Base-by-base conservation (phyloP, 108 stramenopile genomes). In the Ochromonas danica region DNA sequence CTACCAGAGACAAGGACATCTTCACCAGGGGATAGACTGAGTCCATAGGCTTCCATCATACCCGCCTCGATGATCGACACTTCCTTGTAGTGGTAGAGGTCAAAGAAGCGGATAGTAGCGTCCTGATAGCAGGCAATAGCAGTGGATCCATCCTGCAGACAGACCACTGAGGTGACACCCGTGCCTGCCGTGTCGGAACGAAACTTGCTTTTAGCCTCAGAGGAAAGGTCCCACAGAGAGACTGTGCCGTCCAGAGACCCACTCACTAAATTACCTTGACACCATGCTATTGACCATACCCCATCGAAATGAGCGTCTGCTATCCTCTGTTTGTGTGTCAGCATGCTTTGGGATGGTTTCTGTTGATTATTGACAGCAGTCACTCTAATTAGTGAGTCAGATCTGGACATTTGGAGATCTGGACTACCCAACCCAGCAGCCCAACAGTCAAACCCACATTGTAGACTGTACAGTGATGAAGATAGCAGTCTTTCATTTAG, bases 111-210 rank as follows among this genome's bases (percentile, higher is more conserved):
- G 6, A 67, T 67, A 28, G 17, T 67, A 36, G 33, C 17, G 25
- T 67, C 31, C 25, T 67, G 30, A 36, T 35, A 67, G 31, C 63
- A 67, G 10, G 63, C 63, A 67, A 67, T 67, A 35, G 31, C 63
- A 28, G 35, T 67, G 10, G 30, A 31, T 67, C 63, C 63, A 33
- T 22, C 31, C 14, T 6, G 6, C 17, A 33, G 6, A 28, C 33
- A 28, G 10, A 33, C 63, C 14, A 67, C 25, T 36, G 63, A 67
- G 31, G 63, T 67, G 17, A 67, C 25, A 22, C 63, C 63, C 3
- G 35, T 36, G 31, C 10, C 10, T 36, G 27, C 31, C 10, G 6
- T 67, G 6, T 28, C 31, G 31, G 27, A 6, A 6, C 6, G 3
- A 51, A 6, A 14, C 22, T 51, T 6, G 45, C 22, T 51, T 14